Percentiles rank a stretch among this genome's conserved stretches.
Evolutionary conservation across 1,284 basidiomycete species (phyloP).

Genomic region (Ustilago shanxiensis): DNA sequence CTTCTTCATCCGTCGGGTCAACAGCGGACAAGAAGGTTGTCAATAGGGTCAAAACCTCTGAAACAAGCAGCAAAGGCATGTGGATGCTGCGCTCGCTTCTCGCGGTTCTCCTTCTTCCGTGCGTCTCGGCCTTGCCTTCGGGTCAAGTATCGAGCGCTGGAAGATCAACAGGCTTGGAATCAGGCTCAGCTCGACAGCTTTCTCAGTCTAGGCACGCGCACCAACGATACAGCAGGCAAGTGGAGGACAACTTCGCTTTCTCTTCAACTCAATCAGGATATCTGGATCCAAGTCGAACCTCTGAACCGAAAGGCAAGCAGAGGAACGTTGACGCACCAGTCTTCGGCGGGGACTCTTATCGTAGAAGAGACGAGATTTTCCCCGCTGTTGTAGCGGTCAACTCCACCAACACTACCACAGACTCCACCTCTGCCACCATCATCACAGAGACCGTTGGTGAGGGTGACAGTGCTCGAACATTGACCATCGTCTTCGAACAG

Average conservation of each 20-base stretch:
- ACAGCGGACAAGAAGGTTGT: neutral
- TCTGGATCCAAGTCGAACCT: conserved; percentile 39
- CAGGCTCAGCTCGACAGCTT: conserved; percentile 22
- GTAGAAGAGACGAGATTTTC: conserved; percentile 30
- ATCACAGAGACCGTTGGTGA: neutral
- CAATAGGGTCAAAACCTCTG: neutral
- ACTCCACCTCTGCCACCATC: neutral
- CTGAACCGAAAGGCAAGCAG: conserved; percentile 4
- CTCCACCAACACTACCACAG: conserved; percentile 14
- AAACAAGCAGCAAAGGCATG: conserved; percentile 4
- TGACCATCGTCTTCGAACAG: conserved; percentile 38
- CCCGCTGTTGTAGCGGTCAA: conserved; percentile 39
- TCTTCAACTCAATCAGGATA: conserved; percentile 27
- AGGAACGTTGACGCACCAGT: conserved; percentile 12
- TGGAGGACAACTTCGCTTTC: conserved; percentile 9
- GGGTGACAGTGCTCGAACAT: conserved; percentile 13
- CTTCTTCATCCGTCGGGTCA: conserved; percentile 6
- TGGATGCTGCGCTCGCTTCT: conserved; percentile 42
- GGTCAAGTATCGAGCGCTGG: conserved; percentile 11
- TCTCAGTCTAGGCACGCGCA: conserved; percentile 15
- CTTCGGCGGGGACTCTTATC: conserved; percentile 15
- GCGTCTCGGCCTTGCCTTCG: conserved; percentile 33
- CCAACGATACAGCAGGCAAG: neutral
- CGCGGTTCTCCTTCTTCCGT: conserved; percentile 40
- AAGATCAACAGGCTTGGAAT: conserved; percentile 35